phyloP scores from a whole-genome alignment of 2,329 filamentous ascomycete species.

The Apiospora phragmitis region DNA sequence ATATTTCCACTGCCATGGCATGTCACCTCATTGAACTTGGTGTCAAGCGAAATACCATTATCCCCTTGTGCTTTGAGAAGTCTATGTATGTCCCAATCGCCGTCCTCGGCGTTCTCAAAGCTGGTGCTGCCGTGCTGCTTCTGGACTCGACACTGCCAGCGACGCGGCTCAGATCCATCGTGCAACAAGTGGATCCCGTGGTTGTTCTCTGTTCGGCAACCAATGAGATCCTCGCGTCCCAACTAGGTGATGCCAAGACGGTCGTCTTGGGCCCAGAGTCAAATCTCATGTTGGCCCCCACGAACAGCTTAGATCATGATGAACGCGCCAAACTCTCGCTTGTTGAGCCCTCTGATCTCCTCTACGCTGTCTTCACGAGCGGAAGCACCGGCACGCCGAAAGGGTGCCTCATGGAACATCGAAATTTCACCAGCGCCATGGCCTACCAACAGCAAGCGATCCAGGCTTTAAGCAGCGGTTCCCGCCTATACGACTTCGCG shows the following conservation, averaged over 20 bases:
- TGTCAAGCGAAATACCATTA: conserved; percentile 13
- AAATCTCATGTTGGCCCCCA: not conserved
- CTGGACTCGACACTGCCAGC: conserved; percentile 28
- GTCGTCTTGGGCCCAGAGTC: not conserved
- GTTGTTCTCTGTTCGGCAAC: not conserved
- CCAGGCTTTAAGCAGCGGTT: not conserved
- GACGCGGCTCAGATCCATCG: not conserved
- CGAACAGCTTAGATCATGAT: not conserved
- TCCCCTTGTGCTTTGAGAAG: conserved; percentile 28
- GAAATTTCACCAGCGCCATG: conserved; percentile 17
- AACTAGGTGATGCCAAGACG: not conserved
- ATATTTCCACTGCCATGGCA: not conserved
- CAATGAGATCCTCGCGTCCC: not conserved
- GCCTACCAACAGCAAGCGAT: conserved; percentile 13
- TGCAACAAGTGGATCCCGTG: not conserved
- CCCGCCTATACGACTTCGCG: conserved; percentile 21
- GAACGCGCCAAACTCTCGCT: not conserved
- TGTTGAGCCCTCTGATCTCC: not conserved
- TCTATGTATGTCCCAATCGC: not conserved
- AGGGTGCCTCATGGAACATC: conserved; percentile 12
- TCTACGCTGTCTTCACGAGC: conserved; percentile 1
- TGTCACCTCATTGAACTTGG: not conserved
- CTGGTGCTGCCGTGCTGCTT: conserved; percentile 30
- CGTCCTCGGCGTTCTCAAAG: conserved; percentile 29
- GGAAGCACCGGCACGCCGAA: conserved; percentile 6